Evolutionary conservation across 352 stramenopile genomes (phyloP).

Genomic region (Phytophthora melonis): DNA sequence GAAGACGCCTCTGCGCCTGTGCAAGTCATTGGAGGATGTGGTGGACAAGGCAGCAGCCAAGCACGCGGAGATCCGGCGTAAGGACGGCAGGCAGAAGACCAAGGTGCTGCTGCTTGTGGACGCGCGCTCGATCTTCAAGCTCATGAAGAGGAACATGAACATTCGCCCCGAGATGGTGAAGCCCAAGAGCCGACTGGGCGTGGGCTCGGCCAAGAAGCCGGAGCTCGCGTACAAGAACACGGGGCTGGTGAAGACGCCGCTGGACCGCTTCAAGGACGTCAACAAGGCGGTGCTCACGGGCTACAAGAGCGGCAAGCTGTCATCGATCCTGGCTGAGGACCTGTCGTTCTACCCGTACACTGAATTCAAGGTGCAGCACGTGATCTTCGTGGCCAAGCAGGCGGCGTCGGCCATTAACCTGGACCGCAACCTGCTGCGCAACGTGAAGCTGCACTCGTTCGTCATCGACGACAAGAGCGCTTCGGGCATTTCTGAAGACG

Average conservation of each 20-base stretch:
- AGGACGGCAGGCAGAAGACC: conserved; percentile 70
- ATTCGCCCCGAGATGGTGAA: conserved; percentile 67
- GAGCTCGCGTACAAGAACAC: conserved; percentile 66
- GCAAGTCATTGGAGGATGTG: conserved; percentile 61
- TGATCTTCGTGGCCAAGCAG: conserved; percentile 70
- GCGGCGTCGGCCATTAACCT: conserved; percentile 52
- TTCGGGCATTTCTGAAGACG: conserved; percentile 37
- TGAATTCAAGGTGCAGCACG: conserved; percentile 61
- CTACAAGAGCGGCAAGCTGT: conserved; percentile 71
- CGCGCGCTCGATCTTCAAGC: conserved; percentile 61
- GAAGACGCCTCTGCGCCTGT: conserved; percentile 56
- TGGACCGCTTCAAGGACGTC: conserved; percentile 71
- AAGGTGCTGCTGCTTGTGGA: conserved; percentile 76
- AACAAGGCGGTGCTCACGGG: conserved; percentile 68
- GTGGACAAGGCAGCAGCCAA: conserved; percentile 46
- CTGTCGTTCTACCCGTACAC: conserved; percentile 72
- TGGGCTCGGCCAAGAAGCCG: conserved; percentile 70
- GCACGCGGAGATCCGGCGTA: conserved; percentile 62
- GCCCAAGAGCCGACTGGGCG: conserved; percentile 60
- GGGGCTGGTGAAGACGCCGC: conserved; percentile 74
- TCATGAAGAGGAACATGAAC: conserved; percentile 65
- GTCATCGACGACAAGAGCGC: conserved; percentile 57
- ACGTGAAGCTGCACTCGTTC: conserved; percentile 60
- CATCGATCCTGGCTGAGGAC: conserved; percentile 70
- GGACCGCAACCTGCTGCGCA: conserved; percentile 51